These are phyloP conservation scores for Hyphopichia khmerensis DNA, from an alignment of 1,139 yeast species.

Conservation along the genomic window DNA sequence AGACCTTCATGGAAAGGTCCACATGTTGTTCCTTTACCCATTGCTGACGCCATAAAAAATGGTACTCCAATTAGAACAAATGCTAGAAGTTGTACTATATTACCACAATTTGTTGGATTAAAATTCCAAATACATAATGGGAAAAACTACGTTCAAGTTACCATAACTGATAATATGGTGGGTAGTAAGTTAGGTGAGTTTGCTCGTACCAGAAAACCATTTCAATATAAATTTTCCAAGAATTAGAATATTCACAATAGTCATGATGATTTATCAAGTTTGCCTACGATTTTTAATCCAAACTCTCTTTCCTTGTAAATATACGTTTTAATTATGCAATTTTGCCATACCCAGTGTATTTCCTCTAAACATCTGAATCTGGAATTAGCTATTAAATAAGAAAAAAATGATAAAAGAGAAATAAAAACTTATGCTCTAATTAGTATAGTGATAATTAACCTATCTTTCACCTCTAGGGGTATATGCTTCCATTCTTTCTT, in stretches of 20 bases:
- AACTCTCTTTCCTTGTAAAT: constrained; percentile 1
- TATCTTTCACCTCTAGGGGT: constrained; percentile 28
- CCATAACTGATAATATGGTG: constrained; percentile 92
- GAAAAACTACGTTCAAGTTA: constrained; percentile 86
- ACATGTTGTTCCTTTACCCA: constrained; percentile 87
- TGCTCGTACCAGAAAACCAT: constrained; percentile 88
- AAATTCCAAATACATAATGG: constrained; percentile 96
- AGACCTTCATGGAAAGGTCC: constrained; percentile 95
- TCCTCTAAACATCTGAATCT: no score
- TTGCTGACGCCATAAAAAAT: constrained; percentile 76
- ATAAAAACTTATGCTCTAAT: constrained; percentile 2
- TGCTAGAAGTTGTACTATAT: constrained; percentile 89
- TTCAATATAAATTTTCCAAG: constrained; percentile 74
- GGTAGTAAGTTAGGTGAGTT: constrained; percentile 96
- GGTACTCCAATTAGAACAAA: constrained; percentile 90
- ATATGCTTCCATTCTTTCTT: constrained; percentile 60
- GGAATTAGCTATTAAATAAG: not conserved
- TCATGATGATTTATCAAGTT: not conserved
- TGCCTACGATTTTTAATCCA: not conserved
- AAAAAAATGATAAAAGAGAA: not conserved
- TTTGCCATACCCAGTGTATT: not conserved
- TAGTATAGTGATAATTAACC: not conserved
- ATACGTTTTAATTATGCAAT: not conserved
- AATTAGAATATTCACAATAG: constrained; percentile 27
- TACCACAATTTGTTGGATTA: constrained; percentile 93